Evolutionary conservation across 2,329 filamentous ascomycete genomes (phyloP).

Genomic region (Didymellaceae sp.): DNA sequence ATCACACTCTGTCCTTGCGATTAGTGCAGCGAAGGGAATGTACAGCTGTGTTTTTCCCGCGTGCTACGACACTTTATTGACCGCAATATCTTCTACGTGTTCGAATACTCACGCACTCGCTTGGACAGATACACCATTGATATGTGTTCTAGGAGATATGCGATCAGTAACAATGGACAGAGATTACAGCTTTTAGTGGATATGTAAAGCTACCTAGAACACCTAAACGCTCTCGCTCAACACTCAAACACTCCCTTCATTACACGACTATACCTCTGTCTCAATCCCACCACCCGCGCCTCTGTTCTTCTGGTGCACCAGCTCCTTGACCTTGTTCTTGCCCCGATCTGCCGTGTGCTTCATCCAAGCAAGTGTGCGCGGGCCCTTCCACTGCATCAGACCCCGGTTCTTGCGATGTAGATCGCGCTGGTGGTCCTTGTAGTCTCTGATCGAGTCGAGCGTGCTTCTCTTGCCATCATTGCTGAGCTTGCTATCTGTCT

Average conservation of each 20-base stretch:
- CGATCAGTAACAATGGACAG: no score
- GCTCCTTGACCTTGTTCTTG: conserved; percentile 51
- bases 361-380: conserved; percentile 62
- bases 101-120: no score
- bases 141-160: no score
- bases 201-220: no score
- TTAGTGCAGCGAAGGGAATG: no score
- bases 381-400: conserved; percentile 75
- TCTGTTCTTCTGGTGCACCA: conserved; percentile 65
- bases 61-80: no score
- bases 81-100: no score
- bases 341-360: conserved; percentile 64
- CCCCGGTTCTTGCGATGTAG: conserved; percentile 65
- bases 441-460: conserved; percentile 64
- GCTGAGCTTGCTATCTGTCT: conserved; percentile 32
- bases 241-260: conserved; percentile 1
- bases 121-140: no score
- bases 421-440: conserved; percentile 38
- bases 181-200: no score
- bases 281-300: conserved; percentile 65
- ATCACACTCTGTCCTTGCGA: no score
- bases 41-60: no score
- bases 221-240: no score
- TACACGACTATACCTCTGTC: conserved; percentile 66
- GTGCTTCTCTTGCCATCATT: conserved; percentile 54